Evolutionary conservation across 768 basidiomycete species (phyloP).

Genomic region (Termitomyces titanicus): DNA sequence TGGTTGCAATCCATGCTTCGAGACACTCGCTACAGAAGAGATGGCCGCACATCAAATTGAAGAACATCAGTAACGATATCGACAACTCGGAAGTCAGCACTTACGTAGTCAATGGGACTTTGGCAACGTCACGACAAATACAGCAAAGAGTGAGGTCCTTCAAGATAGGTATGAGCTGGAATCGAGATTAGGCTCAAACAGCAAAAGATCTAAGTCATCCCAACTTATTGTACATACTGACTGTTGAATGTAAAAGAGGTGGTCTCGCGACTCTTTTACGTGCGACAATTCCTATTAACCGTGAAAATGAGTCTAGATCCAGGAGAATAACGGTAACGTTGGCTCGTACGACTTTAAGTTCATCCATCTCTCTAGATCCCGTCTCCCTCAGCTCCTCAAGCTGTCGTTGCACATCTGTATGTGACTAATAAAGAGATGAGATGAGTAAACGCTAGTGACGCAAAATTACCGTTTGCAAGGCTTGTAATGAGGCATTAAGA

Average conservation of each 20-base stretch:
- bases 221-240: neutral
- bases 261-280: neutral
- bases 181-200: neutral
- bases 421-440: neutral
- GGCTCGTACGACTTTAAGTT: neutral
- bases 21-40: neutral
- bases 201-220: too few relatives aligned
- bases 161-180: neutral
- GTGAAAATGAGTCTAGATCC: neutral
- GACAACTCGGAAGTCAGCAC: neutral
- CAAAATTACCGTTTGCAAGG: neutral
- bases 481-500: neutral
- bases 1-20: neutral
- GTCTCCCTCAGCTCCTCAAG: neutral
- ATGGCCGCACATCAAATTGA: neutral
- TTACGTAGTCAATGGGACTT: neutral
- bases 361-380: neutral
- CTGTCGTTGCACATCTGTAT: neutral
- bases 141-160: neutral
- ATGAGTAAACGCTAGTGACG: neutral
- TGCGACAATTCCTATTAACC: neutral
- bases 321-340: neutral
- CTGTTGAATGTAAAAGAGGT: neutral
- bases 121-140: neutral
- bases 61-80: neutral